Base-by-base conservation (phyloP, 768 basidiomycete species). In the Glaciozyma martinii region DNA sequence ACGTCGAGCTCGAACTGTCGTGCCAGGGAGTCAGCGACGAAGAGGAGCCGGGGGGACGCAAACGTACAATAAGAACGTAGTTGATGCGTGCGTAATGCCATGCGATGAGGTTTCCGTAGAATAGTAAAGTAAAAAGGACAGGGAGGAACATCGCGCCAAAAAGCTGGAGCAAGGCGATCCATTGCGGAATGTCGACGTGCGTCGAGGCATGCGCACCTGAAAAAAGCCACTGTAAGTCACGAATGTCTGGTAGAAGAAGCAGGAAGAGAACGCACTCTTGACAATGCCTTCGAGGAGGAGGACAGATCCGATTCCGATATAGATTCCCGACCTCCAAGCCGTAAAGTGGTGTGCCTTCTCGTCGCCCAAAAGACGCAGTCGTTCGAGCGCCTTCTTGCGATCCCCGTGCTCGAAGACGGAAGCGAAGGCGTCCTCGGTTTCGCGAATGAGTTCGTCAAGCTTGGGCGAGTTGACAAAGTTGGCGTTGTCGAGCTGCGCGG, bases 1-100 rank as follows among this genome's bases (percentile, higher is more conserved):
- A 40, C 37, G 37, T 40, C 37, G 3, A 40, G 37, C 37, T 40
- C 37, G 12, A 40, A 40, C 18, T 29, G 57, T 4, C 10, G 27
- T 21, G 23, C 25, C n/a, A 63, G 60, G 49, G n/a, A 25, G 12
- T 4, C 15, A 47, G 53, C 10, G 65, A n/a, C 10, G 23, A 42
- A 15, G 15, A 62, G 33, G 29, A 53, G 74, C 87, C 86, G 55
- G 85, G 37, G 19, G 8, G 7, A 21, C 19, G 6, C 0, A 12
- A 25, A 60, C 59, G 40, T 21, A 66, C 60, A 30, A 93, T 89
- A 75, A 97, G 94, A n/a, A 85, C 82, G 72, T 92, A 94, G 74
- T 97, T 98, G 71, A 99, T 90, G 54, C 87, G 81, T 8, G 85
- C 79, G 7, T 77, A 76, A 0, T 83, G 80, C 87, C 89, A 99